Conservation (phyloP, 352 stramenopile genomes). For the Phytophthora vignae region DNA sequence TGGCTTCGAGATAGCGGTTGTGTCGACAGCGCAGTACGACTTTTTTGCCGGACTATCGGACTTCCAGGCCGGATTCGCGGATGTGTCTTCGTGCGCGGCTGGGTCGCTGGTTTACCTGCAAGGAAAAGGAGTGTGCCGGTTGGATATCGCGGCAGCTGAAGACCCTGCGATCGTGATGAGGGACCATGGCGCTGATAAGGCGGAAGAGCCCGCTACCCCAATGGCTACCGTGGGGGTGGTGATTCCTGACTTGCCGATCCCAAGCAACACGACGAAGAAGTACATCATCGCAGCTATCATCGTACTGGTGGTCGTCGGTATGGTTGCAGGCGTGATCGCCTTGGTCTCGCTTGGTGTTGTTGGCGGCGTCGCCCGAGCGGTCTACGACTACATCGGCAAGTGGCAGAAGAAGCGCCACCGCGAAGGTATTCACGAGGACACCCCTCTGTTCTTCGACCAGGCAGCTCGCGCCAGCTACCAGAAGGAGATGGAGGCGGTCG, state of each 20-base stretch:
- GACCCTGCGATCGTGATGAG: slow-evolving; percentile 44
- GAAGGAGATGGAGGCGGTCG: slow-evolving; percentile 61
- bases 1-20: slow-evolving; percentile 58
- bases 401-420: slow-evolving; percentile 47
- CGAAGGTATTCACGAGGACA: slow-evolving; percentile 74
- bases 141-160: slow-evolving; percentile 43
- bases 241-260: slow-evolving; percentile 37
- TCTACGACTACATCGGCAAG: slow-evolving; percentile 54
- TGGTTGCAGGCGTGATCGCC: slow-evolving; percentile 34
- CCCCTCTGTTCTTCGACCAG: slow-evolving; percentile 77
- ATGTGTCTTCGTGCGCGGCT: slow-evolving; percentile 52
- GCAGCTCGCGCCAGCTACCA: slow-evolving; percentile 65
- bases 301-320: slow-evolving; percentile 44
- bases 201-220: slow-evolving; percentile 23
- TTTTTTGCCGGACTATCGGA: slow-evolving; percentile 71
- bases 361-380: slow-evolving; percentile 40
- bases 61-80: slow-evolving; percentile 61
- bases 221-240: slow-evolving; percentile 49
- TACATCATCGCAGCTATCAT: slow-evolving; percentile 59
- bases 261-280: slow-evolving; percentile 46
- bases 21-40: slow-evolving; percentile 68
- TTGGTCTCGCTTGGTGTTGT: slow-evolving; percentile 48
- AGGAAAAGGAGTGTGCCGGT: slow-evolving; percentile 60
- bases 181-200: slow-evolving; percentile 26
- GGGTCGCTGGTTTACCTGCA: slow-evolving; percentile 67